phyloP scores from a whole-genome alignment of 2,329 filamentous ascomycete species.

The Diplodia corticola region DNA sequence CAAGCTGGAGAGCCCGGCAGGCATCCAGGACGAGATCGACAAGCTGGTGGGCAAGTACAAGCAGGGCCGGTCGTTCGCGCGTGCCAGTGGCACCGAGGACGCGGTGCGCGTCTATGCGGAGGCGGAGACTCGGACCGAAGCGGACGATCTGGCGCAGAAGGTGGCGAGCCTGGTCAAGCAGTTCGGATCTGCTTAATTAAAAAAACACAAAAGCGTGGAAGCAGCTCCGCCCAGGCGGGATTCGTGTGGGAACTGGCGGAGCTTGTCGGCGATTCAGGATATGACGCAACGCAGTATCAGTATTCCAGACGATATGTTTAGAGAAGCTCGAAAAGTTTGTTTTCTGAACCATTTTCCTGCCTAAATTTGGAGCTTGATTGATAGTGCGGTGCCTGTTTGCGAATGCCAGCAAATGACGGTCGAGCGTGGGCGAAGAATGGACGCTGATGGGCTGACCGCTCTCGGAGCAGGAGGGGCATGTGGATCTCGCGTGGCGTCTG shows the following conservation, averaged over 20 bases:
- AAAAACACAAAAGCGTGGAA: not conserved
- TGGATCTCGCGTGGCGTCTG: slow-evolving; percentile 12
- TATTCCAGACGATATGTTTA: not conserved
- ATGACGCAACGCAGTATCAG: not conserved
- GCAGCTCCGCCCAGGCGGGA: not conserved
- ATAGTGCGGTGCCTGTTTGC: not conserved
- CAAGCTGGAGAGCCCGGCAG: slow-evolving; percentile 74
- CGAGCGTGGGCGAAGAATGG: not conserved
- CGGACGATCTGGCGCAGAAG: slow-evolving; percentile 84
- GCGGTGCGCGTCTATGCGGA: slow-evolving; percentile 95
- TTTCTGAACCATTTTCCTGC: not conserved
- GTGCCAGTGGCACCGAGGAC: slow-evolving; percentile 93
- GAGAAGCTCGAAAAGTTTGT: slow-evolving; percentile 5
- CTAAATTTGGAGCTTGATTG: not conserved
- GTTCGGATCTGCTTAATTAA: slow-evolving; percentile 15
- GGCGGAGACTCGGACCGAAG: slow-evolving; percentile 83
- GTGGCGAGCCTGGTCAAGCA: slow-evolving; percentile 72
- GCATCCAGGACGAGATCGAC: slow-evolving; percentile 84
- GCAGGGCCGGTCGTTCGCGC: slow-evolving; percentile 84
- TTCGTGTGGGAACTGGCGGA: not conserved
- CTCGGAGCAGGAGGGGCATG: slow-evolving; percentile 7
- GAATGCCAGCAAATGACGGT: not conserved
- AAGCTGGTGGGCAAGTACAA: slow-evolving; percentile 86
- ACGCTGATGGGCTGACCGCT: slow-evolving; percentile 6
- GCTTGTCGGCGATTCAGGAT: not conserved